A percentile compares a stretch with the other conserved stretches of the same genome.
phyloP scores from a whole-genome alignment of 108 stramenopile species.

The Nitzschia putrida region DNA sequence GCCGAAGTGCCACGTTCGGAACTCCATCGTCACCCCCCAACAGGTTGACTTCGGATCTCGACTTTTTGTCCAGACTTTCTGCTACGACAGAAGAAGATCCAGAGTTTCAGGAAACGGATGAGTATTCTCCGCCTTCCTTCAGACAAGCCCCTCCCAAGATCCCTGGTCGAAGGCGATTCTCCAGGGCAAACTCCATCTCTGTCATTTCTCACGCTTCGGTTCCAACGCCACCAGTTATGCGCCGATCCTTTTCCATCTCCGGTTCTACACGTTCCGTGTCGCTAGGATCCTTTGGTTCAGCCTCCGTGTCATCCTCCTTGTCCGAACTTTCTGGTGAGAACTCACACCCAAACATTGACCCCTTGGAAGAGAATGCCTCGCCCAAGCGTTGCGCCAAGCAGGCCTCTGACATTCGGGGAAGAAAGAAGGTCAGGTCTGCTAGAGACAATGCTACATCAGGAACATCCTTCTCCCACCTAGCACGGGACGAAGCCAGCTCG shows the following conservation, averaged over 20 bases:
- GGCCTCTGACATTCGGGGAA: slow-evolving; percentile 9
- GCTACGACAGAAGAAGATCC: slow-evolving; percentile 6
- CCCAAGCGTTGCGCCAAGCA: slow-evolving; percentile 26
- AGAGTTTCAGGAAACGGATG: slow-evolving; percentile 6
- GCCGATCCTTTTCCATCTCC: slow-evolving; percentile 5
- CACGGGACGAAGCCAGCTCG: slow-evolving; percentile 10
- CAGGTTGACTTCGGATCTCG: too few species aligned
- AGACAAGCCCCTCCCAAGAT: background rate
- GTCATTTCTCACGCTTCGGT: background rate
- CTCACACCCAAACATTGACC: slow-evolving; percentile 34
- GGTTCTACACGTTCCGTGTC: background rate
- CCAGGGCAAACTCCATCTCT: slow-evolving; percentile 10
- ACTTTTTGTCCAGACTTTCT: too few species aligned
- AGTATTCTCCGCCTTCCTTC: background rate
- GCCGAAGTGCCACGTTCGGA: slow-evolving; percentile 10
- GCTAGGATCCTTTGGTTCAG: background rate
- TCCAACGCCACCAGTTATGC: background rate
- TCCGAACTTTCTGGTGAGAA: slow-evolving; percentile 23
- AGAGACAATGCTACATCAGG: background rate
- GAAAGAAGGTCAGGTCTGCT: slow-evolving; percentile 34
- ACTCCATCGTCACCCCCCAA: background rate
- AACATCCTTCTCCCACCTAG: slow-evolving; percentile 30
- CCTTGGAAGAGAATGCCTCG: slow-evolving; percentile 24
- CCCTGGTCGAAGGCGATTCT: slow-evolving; percentile 11
- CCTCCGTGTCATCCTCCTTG: slow-evolving; percentile 1